A percentile compares a stretch with the other conserved stretches of the same genome.
phyloP scores from a whole-genome alignment of 371 early-diverging fungal genomes.

The Mucor saturninus region DNA sequence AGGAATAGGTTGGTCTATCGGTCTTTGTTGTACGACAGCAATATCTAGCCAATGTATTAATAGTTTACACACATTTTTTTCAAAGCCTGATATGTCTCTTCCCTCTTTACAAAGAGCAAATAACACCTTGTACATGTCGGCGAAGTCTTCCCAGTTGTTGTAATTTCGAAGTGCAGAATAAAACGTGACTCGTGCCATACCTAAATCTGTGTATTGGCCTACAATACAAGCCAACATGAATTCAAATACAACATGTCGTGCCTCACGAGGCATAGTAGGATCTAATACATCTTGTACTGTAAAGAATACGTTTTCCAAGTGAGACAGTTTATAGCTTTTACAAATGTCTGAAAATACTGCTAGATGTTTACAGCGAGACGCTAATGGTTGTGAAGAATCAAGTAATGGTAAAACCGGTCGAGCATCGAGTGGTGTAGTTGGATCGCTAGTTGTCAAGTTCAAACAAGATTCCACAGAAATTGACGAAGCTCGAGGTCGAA shows the following conservation, averaged over 20 bases:
- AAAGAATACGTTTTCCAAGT: conserved; percentile 65
- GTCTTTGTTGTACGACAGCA: conserved; percentile 29
- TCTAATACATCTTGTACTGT: conserved; percentile 61
- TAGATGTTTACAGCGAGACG: conserved; percentile 44
- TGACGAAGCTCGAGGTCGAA: conserved; percentile 51
- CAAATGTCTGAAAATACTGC: conserved; percentile 47
- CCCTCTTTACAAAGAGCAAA: conserved; percentile 70
- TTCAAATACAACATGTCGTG: conserved; percentile 62
- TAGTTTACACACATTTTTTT: conserved; percentile 67
- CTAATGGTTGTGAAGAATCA: conserved; percentile 31
- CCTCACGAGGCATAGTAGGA: conserved; percentile 55
- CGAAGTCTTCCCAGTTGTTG: conserved; percentile 63
- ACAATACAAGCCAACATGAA: conserved; percentile 69
- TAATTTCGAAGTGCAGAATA: conserved; percentile 61
- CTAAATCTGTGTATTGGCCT: conserved; percentile 69
- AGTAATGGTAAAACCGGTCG: conserved; percentile 47
- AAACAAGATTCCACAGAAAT: conserved; percentile 54
- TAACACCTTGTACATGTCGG: conserved; percentile 60
- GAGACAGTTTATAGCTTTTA: conserved; percentile 61
- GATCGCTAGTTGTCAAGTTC: conserved; percentile 39
- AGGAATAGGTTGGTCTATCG: conserved; percentile 26
- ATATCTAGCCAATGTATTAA: conserved; percentile 62
- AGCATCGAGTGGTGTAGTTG: conserved; percentile 49
- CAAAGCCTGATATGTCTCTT: conserved; percentile 73
- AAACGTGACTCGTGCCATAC: conserved; percentile 67